Base-by-base conservation (phyloP, 75 land plant genomes). In the Larix kaempferi region DNA sequence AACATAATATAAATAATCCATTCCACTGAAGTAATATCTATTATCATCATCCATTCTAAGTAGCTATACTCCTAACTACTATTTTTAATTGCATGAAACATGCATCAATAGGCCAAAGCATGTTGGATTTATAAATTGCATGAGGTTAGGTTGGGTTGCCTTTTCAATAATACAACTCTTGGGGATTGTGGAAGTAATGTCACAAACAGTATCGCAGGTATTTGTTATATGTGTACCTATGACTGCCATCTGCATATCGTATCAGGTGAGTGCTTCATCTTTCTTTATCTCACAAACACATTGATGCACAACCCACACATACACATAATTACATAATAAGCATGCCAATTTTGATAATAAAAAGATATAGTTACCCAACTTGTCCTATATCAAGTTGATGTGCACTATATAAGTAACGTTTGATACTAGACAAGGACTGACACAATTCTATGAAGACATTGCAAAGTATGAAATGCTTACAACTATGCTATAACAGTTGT, bases 91-190 rank as follows among this genome's bases (percentile, higher is more conserved):
- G 23, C 21, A 57, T 22, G 71, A 22, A 19, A 65, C 90, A 96
- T 98, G 98, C 86, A 56, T 96, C 99, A 19, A 86, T 88, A 25
- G 98, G 94, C 75, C 99, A 96, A 81, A 89, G 86, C 59, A 87
- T 91, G 21, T 63, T 94, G 71, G 99, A 96, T 78, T 77, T 92
- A 83, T 85, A 87, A 71, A 74, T 96, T 29, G 83, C 78, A 33
- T 69, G 64, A 87, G 71, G 76, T 63, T 95, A 49, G 92, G 88
- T 29, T 84, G 92, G 86, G 76, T 87, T 81, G 90, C 88, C 26
- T 87, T 87, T 74, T 90, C 87, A 73, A 44, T 82, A n/a, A 93
- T 95, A 56, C 89, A 86, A 35, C 66, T 93, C 71, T 37, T 93
- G 56, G 98, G 98, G 33, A 93, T 91, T 5, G 84, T 95, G 3